A percentile compares a stretch with the other conserved stretches of the same genome.
Evolutionary conservation across 176 grass and related monocot species (phyloP).

Genomic region (Tillandsia fasciculata): DNA sequence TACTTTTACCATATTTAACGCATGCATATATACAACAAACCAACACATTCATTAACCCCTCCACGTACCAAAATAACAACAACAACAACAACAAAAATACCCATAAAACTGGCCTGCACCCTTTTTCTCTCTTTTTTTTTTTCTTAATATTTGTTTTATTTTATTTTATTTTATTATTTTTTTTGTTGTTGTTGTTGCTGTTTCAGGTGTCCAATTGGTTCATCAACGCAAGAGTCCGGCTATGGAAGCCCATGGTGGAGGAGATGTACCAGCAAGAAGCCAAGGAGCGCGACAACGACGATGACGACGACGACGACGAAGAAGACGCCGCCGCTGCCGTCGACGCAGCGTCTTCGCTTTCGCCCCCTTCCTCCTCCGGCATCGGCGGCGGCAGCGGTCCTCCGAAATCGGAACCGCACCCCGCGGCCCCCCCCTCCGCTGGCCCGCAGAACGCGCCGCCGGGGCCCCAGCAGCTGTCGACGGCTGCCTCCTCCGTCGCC

Average conservation of each 20-base stretch:
- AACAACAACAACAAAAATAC: too few species aligned
- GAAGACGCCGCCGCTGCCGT: slow-evolving; percentile 29
- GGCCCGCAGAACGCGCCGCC: slow-evolving; percentile 17
- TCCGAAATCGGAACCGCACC: slow-evolving; percentile 46
- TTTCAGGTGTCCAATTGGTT: slow-evolving; percentile 97
- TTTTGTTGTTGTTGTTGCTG: neutral
- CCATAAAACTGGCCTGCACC: too few species aligned
- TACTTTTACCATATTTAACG: too few species aligned
- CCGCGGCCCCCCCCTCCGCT: slow-evolving; percentile 25
- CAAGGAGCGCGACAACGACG: slow-evolving; percentile 33
- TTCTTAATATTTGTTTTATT: too few species aligned
- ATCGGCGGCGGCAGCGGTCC: slow-evolving; percentile 18
- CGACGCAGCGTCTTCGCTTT: slow-evolving; percentile 35
- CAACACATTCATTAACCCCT: too few species aligned
- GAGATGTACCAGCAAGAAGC: slow-evolving; percentile 97
- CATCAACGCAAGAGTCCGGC: slow-evolving; percentile 96
- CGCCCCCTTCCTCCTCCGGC: slow-evolving; percentile 14
- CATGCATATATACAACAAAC: too few species aligned
- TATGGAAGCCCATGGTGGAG: slow-evolving; percentile 99
- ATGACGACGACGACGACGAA: slow-evolving; percentile 18
- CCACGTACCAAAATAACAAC: too few species aligned
- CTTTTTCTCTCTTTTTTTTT: too few species aligned
- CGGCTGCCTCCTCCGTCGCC: too few species aligned
- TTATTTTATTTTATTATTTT: too few species aligned
- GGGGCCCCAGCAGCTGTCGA: neutral